Percentiles rank a stretch among this genome's conserved stretches.
phyloP scores from a whole-genome alignment of 2,329 filamentous ascomycete genomes.

The Phyllosticta citribraziliensis region DNA sequence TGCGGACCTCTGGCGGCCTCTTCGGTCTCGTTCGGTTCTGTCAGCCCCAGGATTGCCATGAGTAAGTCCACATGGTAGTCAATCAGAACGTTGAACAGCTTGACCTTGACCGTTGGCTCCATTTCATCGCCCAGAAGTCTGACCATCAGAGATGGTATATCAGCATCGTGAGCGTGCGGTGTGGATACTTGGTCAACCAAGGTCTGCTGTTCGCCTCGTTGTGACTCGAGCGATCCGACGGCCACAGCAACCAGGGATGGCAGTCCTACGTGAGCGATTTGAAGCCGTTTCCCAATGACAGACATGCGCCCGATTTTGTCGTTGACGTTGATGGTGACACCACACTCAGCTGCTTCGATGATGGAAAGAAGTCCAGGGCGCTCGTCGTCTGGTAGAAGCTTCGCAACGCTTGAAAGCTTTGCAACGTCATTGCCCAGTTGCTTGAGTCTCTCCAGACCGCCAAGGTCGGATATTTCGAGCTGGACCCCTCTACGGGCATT shows the following conservation, averaged over 20 bases:
- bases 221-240: slow-evolving; percentile 51
- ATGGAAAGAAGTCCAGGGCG: slow-evolving; percentile 78
- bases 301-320: slow-evolving; percentile 56
- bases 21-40: slow-evolving; percentile 50
- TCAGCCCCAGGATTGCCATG: slow-evolving; percentile 66
- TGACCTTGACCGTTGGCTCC: slow-evolving; percentile 81
- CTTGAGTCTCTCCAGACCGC: slow-evolving; percentile 58
- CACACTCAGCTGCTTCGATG: slow-evolving; percentile 42
- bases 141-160: slow-evolving; percentile 66
- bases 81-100: slow-evolving; percentile 71
- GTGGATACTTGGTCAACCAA: slow-evolving; percentile 56
- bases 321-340: slow-evolving; percentile 48
- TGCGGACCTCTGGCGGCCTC: slow-evolving; percentile 68
- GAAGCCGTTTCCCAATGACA: slow-evolving; percentile 17
- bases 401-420: slow-evolving; percentile 76
- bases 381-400: slow-evolving; percentile 93
- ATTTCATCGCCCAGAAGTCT: slow-evolving; percentile 90
- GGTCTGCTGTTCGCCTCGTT: slow-evolving; percentile 58
- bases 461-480: slow-evolving; percentile 45
- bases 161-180: slow-evolving; percentile 24
- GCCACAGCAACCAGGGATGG: slow-evolving; percentile 76
- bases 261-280: slow-evolving; percentile 58
- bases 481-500: slow-evolving; percentile 34
- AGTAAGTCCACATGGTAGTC: slow-evolving; percentile 83
- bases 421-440: slow-evolving; percentile 68